Percentiles rank a stretch among this genome's conserved stretches.
These are phyloP conservation scores for Botrytis paeoniae DNA, from an alignment of 2,329 filamentous ascomycete species.

Conservation along the genomic window DNA sequence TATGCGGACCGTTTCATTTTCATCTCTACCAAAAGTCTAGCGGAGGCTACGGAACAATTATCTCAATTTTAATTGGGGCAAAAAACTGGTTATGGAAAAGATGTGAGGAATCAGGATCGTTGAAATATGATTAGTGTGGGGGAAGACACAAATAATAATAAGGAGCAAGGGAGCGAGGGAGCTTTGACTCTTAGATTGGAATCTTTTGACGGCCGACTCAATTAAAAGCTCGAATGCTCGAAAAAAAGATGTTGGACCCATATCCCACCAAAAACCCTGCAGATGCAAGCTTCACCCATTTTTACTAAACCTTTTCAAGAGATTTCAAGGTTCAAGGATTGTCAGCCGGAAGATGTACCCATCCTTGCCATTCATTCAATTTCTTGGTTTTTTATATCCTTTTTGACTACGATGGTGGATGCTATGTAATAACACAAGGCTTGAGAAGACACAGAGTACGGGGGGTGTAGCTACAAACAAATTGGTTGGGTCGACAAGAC, in stretches of 20 bases:
- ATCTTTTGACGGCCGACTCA: not conserved
- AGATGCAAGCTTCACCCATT: constrained; percentile 6
- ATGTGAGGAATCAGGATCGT: not conserved
- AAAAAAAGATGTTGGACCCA: not conserved
- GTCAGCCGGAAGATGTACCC: not conserved
- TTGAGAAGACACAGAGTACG: not conserved
- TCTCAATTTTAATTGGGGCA: not conserved
- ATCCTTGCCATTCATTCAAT: not conserved
- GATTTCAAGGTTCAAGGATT: not conserved
- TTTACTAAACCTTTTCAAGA: not conserved
- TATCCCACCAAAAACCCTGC: constrained; percentile 1
- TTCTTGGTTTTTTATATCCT: not conserved
- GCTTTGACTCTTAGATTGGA: constrained; percentile 4
- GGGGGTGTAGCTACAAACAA: not conserved
- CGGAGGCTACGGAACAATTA: not conserved
- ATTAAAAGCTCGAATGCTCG: not conserved
- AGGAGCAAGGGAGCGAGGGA: not conserved
- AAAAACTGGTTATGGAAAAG: not conserved
- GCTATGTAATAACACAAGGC: not conserved
- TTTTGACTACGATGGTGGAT: not conserved
- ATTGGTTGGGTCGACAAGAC: not conserved
- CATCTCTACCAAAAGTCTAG: not conserved
- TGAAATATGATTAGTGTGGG: not conserved
- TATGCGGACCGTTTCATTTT: not conserved
- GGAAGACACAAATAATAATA: not conserved